Base-by-base conservation (phyloP, 306 rosid species). In the Medicago ruthenica region DNA sequence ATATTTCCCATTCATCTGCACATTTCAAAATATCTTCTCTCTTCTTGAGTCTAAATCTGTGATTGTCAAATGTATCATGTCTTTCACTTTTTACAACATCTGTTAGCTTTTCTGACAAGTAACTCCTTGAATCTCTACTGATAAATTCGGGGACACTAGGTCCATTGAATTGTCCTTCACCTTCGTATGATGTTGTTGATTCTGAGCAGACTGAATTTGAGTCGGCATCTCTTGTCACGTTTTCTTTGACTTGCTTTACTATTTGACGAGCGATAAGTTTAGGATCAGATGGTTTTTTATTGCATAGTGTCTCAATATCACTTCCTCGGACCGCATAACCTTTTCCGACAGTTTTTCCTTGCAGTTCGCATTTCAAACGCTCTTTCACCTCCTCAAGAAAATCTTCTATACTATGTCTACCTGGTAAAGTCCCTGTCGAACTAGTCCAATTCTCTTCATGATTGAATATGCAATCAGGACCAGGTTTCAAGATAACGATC, bases 361-460 rank as follows among this genome's bases (percentile, higher is more conserved):
- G 90, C 69, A 87, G 84, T 81, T 96, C 99, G 48, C 86, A 88
- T 79, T 83, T 90, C 79, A 96, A 83, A 67, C 93, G 87, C 79
- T 90, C 96, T 85, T 81, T 92, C 75, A 96, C 99, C 87, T 96
- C 99, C 82, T 89, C 90, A 24, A 96, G 97, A 82, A 96, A 90
- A 80, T 92, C 97, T 80, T 92, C 96, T 74, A 96, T 85, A 70
- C 92, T 91, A 68, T 83, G 89, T 78, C 91, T 88, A 21, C 90
- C 90, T 21, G 67, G 89, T 77, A 81, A 82, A 78, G 81, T 82
- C 73, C 82, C 77, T 4, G 97, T 82, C 42, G 96, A 83, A 73
- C 73, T 77, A 24, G 80, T 85, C 96, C 91, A 85, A 72, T 83
- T 72, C 71, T 88, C 97, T 82, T 82, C 91, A 71, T 83, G 90